Conservation (phyloP, 106 monocot genomes). For the Cymbidium sinense region DNA sequence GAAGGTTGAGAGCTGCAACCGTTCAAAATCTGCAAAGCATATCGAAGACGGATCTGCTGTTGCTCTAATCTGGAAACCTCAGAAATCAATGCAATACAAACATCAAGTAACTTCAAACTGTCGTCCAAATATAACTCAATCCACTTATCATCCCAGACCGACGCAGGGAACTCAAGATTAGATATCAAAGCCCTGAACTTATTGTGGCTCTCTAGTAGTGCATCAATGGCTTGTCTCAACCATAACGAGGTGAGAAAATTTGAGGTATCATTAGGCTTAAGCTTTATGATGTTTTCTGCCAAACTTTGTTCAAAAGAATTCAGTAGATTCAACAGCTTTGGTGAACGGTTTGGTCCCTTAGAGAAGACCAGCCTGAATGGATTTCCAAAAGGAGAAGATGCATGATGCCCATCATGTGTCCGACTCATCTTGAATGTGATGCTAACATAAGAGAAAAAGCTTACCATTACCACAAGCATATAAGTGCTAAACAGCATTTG, state of each 20-base stretch:
- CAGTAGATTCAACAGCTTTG: constrained; percentile 19
- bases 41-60: constrained; percentile 22
- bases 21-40: constrained; percentile 20
- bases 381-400: constrained; percentile 33
- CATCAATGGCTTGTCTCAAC: constrained; percentile 29
- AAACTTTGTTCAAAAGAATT: constrained; percentile 38
- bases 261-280: constrained; percentile 19
- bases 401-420: constrained; percentile 12
- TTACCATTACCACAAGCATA: neutral
- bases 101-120: constrained; percentile 44
- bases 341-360: constrained; percentile 18
- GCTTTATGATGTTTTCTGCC: constrained; percentile 32
- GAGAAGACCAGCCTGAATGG: constrained; percentile 24
- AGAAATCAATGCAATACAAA: constrained; percentile 44
- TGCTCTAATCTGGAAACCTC: constrained; percentile 40
- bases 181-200: constrained; percentile 24
- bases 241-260: constrained; percentile 42
- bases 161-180: constrained; percentile 40
- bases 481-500: neutral
- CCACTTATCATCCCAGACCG: constrained; percentile 49
- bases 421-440: constrained; percentile 27
- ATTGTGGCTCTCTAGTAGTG: constrained; percentile 26
- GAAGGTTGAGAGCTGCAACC: constrained; percentile 7
- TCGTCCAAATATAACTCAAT: constrained; percentile 42
- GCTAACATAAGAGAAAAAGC: neutral